phyloP scores from a whole-genome alignment of 176 grass and related monocot species.

The Oryza punctata region DNA sequence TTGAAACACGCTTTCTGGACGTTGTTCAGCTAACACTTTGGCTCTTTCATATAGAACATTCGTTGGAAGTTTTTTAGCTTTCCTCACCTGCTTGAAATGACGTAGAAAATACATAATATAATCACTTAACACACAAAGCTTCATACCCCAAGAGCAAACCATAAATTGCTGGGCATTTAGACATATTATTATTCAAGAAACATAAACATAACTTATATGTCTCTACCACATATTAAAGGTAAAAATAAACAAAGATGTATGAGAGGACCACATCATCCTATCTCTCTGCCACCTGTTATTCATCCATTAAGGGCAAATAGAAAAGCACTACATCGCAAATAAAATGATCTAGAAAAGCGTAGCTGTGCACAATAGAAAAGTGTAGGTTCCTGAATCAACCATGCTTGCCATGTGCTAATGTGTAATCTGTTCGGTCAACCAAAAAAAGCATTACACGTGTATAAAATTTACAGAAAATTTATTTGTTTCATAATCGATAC shows the following conservation, averaged over 20 bases:
- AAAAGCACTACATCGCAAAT: not conserved
- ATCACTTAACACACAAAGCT: conserved; percentile 1
- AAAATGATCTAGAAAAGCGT: not conserved
- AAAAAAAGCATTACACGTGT: not conserved
- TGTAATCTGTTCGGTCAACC: not conserved
- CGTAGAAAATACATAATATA: not conserved
- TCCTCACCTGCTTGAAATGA: conserved; percentile 50
- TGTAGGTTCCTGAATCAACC: not conserved
- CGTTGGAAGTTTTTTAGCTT: conserved; percentile 64
- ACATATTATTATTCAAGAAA: conserved; percentile 25
- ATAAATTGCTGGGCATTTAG: not conserved
- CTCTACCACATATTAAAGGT: not conserved
- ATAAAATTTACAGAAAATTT: not conserved
- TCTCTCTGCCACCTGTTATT: not conserved
- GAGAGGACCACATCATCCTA: not conserved
- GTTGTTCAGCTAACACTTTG: conserved; percentile 68
- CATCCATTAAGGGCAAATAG: not conserved
- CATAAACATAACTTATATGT: not conserved
- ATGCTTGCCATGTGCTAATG: not conserved
- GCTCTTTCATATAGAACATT: conserved; percentile 84
- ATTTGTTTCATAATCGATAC: not conserved
- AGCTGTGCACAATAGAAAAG: not conserved
- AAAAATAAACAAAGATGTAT: not conserved
- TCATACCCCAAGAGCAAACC: not conserved
- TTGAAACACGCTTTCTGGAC: conserved; percentile 72